Evolutionary conservation across 139 green algal genomes (phyloP), one percentile per base, ranked within the genome.

Genomic region (Gonium pectorale): DNA sequence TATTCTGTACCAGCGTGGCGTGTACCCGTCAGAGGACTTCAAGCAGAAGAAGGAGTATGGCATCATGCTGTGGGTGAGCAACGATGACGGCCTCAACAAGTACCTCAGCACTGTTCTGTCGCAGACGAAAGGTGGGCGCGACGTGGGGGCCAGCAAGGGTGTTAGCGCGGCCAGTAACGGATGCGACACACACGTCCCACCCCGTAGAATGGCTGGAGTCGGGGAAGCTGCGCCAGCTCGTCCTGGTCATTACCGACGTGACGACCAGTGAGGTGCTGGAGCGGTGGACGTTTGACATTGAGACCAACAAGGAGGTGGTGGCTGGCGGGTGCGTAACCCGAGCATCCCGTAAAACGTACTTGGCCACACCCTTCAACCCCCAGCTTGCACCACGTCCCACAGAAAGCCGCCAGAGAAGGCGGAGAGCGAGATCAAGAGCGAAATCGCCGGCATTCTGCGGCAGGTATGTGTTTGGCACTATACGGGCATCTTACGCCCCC

Each of bases 1-100:
- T 83, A 98, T 99, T 21, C 81, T 99, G 27, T 99, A 98, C 86
- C 96, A 99, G 82, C 92, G 97, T n/a, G 97, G 97, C 26, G 93
- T 99, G 19, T 99, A 99, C 73, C 94, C 95, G 21, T 83, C 94
- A 6, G 96, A 99, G 26, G 89, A 85, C 44, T 99, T 99, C 80
- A 89, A 97, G 83, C 79, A 88, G 27, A 90, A 92, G 44, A 96
- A 97, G 71, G 93, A 98, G 71, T 99, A 99, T 90, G 97, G 97
- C 15, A 93, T 99, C 13, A 92, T 86, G 21, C 91, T 99, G 31
- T 95, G 98, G 93, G 91, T 97, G 0, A 96, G 93, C 9, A 94
- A 88, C 24, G 95, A 99, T 56, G 83, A 93, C 17, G 90, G 89
- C 33, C 85, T 99, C 0, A 85, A 66, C 2, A 88, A 88, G 17